Evolutionary conservation across 257 asterid species (phyloP), one percentile per base, ranked within the genome.

Genomic region (Rehmannia glutinosa): DNA sequence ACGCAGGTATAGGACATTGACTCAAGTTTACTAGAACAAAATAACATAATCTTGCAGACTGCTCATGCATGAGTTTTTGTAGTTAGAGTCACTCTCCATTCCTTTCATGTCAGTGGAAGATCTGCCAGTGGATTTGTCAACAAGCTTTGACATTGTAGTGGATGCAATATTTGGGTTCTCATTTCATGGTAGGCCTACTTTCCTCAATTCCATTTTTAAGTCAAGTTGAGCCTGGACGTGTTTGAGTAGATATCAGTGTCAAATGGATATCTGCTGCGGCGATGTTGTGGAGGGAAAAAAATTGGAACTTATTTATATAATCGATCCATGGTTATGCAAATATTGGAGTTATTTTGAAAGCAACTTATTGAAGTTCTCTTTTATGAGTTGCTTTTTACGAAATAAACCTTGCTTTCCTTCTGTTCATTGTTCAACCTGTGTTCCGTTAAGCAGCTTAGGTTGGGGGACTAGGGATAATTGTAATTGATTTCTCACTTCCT

Each of bases 111-210:
- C 95, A 17, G 83, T 77, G 72, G 97, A 93, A 77, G 93, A 87
- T 63, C 82, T 93, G 24, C 88, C 94, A 2, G 71, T 17, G 82
- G 91, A 93, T 79, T 73, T 93, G 19, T 84, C 91, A 2, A 78
- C 83, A 64, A 85, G 78, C 78, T 93, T 86, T 57, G 95, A 90
- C 76, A 69, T 90, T 66, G 50, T 90, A 47, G 83, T 93, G 63
- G 97, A 93, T 88, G 96, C 97, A 42, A 81, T 93, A 69, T 90
- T 90, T 61, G 99, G 97, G 65, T 90, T 93, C 84, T 93, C 97
- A 42, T 91, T 91, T 81, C 97, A 87, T 39, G 98, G 98, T 92
- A 81, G 33, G 19, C 50, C 23, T 45, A 32, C 21, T 53, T 36
- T 1, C 21, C 69, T 42, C 36, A 30, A 33, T 66, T 64, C 42